Percentiles rank a stretch among this genome's conserved stretches.
Conservation (phyloP, 1,284 basidiomycete species). For the Apiotrichum porosum region DNA sequence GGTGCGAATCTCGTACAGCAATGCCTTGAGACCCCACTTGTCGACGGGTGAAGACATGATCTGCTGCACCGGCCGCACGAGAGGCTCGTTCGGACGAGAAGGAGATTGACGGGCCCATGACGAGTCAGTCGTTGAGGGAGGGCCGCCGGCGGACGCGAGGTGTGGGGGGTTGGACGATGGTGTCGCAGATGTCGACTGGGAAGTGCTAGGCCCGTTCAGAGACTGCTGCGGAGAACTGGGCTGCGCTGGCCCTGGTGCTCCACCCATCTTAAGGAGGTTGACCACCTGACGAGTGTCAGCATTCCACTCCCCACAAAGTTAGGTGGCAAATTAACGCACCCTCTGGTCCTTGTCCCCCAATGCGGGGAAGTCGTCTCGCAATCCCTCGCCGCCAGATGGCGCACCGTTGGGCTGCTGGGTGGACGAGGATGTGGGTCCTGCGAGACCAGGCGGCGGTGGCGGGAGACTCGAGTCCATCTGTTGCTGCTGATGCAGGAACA, state of each 20-base stretch:
- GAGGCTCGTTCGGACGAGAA: conserved; percentile 50
- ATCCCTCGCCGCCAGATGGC: conserved; percentile 20
- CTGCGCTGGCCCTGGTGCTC: conserved; percentile 13
- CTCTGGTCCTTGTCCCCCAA: conserved; percentile 32
- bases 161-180: conserved; percentile 31
- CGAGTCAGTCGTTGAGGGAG: conserved; percentile 30
- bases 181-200: conserved; percentile 32
- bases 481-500: conserved; percentile 20
- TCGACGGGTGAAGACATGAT: conserved; percentile 90
- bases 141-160: conserved; percentile 16
- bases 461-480: conserved; percentile 37
- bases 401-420: conserved; percentile 27
- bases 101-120: conserved; percentile 33
- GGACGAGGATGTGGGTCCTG: conserved; percentile 28
- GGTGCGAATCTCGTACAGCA: conserved; percentile 81
- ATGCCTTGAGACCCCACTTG: conserved; percentile 84
- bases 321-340: too few species aligned
- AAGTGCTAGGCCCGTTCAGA: conserved; percentile 26
- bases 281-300: conserved; percentile 23
- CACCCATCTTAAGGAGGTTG: conserved; percentile 16
- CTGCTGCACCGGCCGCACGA: conserved; percentile 90
- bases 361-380: conserved; percentile 47
- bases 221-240: conserved; percentile 14
- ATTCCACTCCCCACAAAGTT: too few species aligned
- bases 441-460: conserved; percentile 45